phyloP scores from a whole-genome alignment of 2,329 filamentous ascomycete species.

The Monilinia fructicola region DNA sequence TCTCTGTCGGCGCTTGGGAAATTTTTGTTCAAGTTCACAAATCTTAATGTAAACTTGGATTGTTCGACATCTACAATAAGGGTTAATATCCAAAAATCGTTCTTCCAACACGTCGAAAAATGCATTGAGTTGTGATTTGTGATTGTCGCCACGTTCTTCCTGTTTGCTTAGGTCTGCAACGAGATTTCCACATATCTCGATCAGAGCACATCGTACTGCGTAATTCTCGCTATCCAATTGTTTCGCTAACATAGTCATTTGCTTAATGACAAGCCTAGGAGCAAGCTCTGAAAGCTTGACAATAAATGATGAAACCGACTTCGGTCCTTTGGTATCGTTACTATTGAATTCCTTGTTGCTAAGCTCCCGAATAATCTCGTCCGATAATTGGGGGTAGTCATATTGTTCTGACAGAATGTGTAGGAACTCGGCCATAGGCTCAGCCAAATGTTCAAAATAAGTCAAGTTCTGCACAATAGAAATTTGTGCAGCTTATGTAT shows the following conservation, averaged over 20 bases:
- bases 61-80: constrained; percentile 87
- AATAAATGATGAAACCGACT: constrained; percentile 93
- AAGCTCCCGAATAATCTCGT: constrained; percentile 89
- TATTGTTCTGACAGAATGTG: constrained; percentile 96
- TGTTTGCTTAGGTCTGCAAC: constrained; percentile 87
- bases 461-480: constrained; percentile 97
- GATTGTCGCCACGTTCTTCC: constrained; percentile 86
- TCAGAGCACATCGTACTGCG: constrained; percentile 86
- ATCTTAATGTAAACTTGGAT: constrained; percentile 92
- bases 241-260: constrained; percentile 93
- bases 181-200: constrained; percentile 96
- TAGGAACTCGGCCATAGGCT: constrained; percentile 97
- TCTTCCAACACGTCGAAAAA: constrained; percentile 98
- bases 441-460: constrained; percentile 97
- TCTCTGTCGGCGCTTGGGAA: constrained; percentile 84
- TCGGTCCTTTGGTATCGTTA: constrained; percentile 92
- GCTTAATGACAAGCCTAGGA: constrained; percentile 90
- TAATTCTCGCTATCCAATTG: constrained; percentile 97
- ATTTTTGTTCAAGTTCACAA: constrained; percentile 94
- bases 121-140: constrained; percentile 91
- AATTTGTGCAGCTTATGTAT: constrained; percentile 78
- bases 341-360: constrained; percentile 98
- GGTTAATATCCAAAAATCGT: constrained; percentile 93
- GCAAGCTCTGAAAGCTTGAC: constrained; percentile 89
- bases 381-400: constrained; percentile 91